Evolutionary conservation across 306 rosid species (phyloP), one percentile per base, ranked within the genome.

Genomic region (Dryas alaskensis): DNA sequence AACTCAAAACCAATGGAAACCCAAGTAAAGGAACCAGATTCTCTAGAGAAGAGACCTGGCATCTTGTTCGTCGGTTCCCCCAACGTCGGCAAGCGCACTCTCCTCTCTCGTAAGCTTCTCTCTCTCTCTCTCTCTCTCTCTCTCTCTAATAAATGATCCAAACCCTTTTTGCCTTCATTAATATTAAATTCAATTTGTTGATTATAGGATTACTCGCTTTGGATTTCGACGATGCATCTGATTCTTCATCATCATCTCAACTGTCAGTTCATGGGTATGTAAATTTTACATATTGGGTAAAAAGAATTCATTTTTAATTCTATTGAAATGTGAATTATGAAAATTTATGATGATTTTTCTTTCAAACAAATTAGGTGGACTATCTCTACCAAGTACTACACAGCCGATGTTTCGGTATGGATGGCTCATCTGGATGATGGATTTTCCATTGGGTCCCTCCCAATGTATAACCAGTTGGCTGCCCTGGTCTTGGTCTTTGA

Each of bases 401-500:
- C 84, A 4, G 98, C 96, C 76, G 98, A 88, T 75, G 93, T 91
- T 79, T 84, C 92, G 45, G 81, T 91, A 60, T 83, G 92, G 75
- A 75, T 87, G 84, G 89, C 93, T 76, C 93, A 87, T 84, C 88
- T 91, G 73, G 75, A 67, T 22, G 90, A 91, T 39, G 87, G 75
- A 16, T 84, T 91, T 79, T 89, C 91, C 10, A 76, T 81, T 27
- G 73, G 70, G 11, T 69, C 81, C 66, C 71, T 91, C 12, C 87
- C 96, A 8, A 52, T 61, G 45, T 86, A 82, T 79, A 66, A 73
- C 60, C 87, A 43, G 65, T 80, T 87, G 85, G 84, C 80, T 10
- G 96, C 97, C 70, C 80, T 93, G 83, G 90, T 93, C 70, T 83
- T 93, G 96, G 93, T 91, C 75, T 91, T 86, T 73, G 90, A 93